Percentiles rank a stretch among this genome's conserved stretches.
Conservation (phyloP, 345 rosid genomes). For the Alliaria petiolata region DNA sequence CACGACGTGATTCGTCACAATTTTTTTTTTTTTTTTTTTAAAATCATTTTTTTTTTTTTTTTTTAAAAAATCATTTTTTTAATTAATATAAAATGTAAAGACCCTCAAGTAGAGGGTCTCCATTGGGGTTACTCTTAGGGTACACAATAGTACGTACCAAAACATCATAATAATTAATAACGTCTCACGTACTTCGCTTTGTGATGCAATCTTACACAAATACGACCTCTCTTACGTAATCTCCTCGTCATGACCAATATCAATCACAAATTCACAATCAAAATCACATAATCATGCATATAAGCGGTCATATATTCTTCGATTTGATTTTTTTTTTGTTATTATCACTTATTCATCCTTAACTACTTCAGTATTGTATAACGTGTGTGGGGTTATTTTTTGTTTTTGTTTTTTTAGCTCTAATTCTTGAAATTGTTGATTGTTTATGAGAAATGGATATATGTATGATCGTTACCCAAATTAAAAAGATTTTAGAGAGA, state of each 20-base stretch:
- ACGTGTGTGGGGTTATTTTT: too few species aligned
- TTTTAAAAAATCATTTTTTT: too few species aligned
- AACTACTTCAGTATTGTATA: too few species aligned
- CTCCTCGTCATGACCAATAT: slow-evolving; percentile 19
- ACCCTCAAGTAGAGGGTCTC: too few species aligned
- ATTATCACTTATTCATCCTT: neutral
- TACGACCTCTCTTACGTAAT: slow-evolving; percentile 23
- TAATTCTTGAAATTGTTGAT: neutral
- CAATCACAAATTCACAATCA: neutral
- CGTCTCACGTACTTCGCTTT: slow-evolving; percentile 17
- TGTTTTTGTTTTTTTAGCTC: neutral
- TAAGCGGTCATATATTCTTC: neutral
- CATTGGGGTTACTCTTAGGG: slow-evolving; percentile 27
- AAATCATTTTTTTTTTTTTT: too few species aligned
- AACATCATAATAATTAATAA: slow-evolving; percentile 25
- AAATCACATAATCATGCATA: neutral
- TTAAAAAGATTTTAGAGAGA: slow-evolving; percentile 16
- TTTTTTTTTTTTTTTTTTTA: too few species aligned
- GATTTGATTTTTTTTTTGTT: slow-evolving; percentile 1
- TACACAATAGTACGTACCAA: slow-evolving; percentile 25
- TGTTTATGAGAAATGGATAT: slow-evolving; percentile 1
- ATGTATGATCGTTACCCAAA: slow-evolving; percentile 1
- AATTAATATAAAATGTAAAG: too few species aligned
- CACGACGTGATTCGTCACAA: too few species aligned
- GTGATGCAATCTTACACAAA: slow-evolving; percentile 29